These are phyloP conservation scores for Cyberlindnera mycetangii DNA, from an alignment of 805 yeast genomes.

Conservation along the genomic window DNA sequence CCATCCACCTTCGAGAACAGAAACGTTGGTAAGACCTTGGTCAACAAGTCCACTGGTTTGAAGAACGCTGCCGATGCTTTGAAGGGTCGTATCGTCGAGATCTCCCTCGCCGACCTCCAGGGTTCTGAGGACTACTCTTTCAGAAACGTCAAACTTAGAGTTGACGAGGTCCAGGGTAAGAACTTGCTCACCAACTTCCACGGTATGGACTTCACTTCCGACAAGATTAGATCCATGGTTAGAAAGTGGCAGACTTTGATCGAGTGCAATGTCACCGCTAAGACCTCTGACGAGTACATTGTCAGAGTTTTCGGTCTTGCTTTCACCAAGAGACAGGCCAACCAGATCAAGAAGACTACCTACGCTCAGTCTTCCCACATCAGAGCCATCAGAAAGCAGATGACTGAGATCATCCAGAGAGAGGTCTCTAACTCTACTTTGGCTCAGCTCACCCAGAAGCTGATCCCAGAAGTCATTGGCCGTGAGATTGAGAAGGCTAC, in stretches of 20 bases:
- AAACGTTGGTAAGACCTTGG: slow-evolving; percentile 97
- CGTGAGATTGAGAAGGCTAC: slow-evolving; percentile 98
- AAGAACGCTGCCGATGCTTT: slow-evolving; percentile 97
- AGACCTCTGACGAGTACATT: slow-evolving; percentile 96
- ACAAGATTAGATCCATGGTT: slow-evolving; percentile 95
- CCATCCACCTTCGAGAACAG: slow-evolving; percentile 98
- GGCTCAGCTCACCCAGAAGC: slow-evolving; percentile 94
- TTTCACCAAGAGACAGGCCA: slow-evolving; percentile 96
- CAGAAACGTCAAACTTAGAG: slow-evolving; percentile 97
- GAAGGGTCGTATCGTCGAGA: slow-evolving; percentile 97
- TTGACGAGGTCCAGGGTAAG: slow-evolving; percentile 98
- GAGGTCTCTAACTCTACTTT: slow-evolving; percentile 93
- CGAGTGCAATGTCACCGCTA: slow-evolving; percentile 97
- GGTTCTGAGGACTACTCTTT: slow-evolving; percentile 98
- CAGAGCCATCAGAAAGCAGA: slow-evolving; percentile 81
- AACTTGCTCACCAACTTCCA: slow-evolving; percentile 99
- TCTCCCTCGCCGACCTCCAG: slow-evolving; percentile 94
- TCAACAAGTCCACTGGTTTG: slow-evolving; percentile 98
- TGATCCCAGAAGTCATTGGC: slow-evolving; percentile 98
- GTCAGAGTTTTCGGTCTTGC: slow-evolving; percentile 96
- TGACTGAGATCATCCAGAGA: slow-evolving; percentile 93
- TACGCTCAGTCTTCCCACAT: slow-evolving; percentile 97
- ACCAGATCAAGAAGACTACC: slow-evolving; percentile 96
- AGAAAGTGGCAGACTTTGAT: slow-evolving; percentile 99
- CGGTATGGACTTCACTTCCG: slow-evolving; percentile 97